phyloP scores from a whole-genome alignment of 345 rosid genomes.

The Microthlaspi erraticum region DNA sequence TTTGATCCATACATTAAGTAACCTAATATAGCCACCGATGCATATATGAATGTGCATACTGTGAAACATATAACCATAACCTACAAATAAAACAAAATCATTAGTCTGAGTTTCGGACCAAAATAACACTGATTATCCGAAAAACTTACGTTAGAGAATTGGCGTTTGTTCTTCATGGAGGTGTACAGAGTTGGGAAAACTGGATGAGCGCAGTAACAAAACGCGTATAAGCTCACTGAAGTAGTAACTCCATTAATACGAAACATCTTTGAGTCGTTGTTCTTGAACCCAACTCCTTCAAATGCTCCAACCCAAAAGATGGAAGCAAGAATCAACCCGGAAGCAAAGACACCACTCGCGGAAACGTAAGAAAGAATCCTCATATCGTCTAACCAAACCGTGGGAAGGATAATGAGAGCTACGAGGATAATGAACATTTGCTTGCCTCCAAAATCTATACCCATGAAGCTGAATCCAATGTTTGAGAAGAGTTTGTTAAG shows the following conservation, averaged over 20 bases:
- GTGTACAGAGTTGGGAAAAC: constrained; percentile 86
- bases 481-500: constrained; percentile 63
- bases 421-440: constrained; percentile 66
- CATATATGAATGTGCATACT: constrained; percentile 53
- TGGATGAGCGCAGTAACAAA: constrained; percentile 92
- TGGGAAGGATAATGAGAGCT: constrained; percentile 73
- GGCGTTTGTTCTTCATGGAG: constrained; percentile 79
- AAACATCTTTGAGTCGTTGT: constrained; percentile 49
- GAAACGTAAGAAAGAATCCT: constrained; percentile 82
- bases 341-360: constrained; percentile 88
- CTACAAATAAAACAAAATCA: constrained; percentile 39
- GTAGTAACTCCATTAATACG: constrained; percentile 67
- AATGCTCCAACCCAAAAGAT: constrained; percentile 72
- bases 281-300: constrained; percentile 74
- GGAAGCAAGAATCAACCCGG: constrained; percentile 69
- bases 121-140: not conserved
- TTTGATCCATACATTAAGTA: constrained; percentile 64
- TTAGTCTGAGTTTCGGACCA: constrained; percentile 6
- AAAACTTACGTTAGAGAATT: constrained; percentile 73
- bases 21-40: constrained; percentile 63
- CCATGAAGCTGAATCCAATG: constrained; percentile 53
- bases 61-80: constrained; percentile 61
- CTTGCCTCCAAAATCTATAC: constrained; percentile 53
- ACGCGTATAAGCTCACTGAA: constrained; percentile 83
- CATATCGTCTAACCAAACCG: constrained; percentile 80